These are phyloP conservation scores for Solanum raphanifolium DNA, from an alignment of 257 asterid genomes.

Conservation along the genomic window DNA sequence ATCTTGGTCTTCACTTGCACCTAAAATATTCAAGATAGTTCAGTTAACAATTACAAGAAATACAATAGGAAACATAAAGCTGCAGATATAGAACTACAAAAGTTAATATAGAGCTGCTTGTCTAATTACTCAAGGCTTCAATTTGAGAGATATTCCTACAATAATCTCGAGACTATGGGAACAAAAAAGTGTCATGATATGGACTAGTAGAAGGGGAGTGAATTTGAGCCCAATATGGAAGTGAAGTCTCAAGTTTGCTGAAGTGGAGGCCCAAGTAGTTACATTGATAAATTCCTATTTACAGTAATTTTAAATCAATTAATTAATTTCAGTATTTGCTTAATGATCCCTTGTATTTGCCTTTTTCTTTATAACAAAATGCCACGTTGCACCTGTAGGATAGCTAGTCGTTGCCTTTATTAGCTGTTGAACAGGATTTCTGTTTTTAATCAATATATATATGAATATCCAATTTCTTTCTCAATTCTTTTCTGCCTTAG, in stretches of 20 bases:
- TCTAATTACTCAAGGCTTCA: neutral
- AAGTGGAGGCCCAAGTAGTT: neutral
- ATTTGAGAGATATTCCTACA: neutral
- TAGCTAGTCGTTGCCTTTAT: neutral
- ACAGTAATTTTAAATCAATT: neutral
- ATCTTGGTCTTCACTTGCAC: constrained; percentile 17
- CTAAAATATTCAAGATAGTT: neutral
- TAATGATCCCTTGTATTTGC: neutral
- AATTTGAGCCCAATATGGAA: neutral
- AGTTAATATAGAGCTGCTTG: neutral
- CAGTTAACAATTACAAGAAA: neutral
- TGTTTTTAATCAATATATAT: neutral
- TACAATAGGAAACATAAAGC: neutral
- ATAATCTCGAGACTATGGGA: neutral
- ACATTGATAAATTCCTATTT: neutral
- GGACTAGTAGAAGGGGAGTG: neutral
- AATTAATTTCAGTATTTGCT: neutral
- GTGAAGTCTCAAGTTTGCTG: neutral
- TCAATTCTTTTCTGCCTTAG: neutral
- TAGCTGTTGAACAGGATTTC: neutral
- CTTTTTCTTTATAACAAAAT: neutral
- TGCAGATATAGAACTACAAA: neutral
- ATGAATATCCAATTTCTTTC: neutral
- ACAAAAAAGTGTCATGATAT: neutral
- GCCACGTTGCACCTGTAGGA: neutral